These are phyloP conservation scores for Somion occarium DNA, from an alignment of 1,284 basidiomycete genomes.

Conservation along the genomic window DNA sequence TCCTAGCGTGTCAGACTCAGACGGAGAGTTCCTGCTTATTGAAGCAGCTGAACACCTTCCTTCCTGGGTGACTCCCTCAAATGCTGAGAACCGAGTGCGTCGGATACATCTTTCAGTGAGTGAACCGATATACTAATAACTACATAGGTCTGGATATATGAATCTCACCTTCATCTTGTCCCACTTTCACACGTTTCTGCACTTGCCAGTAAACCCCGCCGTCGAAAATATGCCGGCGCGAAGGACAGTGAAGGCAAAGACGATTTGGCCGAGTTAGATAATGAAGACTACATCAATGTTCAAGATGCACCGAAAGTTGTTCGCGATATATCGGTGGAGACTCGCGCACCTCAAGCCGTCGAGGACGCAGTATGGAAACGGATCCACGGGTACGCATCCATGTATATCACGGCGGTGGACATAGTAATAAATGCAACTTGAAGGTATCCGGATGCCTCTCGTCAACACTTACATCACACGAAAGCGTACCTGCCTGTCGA, in stretches of 20 bases:
- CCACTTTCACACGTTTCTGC: slow-evolving; percentile 73
- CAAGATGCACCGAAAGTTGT: slow-evolving; percentile 68
- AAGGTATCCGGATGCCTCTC: slow-evolving; percentile 69
- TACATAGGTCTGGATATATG: slow-evolving; percentile 84
- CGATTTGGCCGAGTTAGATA: slow-evolving; percentile 34
- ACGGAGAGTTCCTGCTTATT: slow-evolving; percentile 95
- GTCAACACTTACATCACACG: slow-evolving; percentile 74
- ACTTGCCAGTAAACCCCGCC: slow-evolving; percentile 48
- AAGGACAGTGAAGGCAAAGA: slow-evolving; percentile 48
- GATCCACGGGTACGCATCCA: slow-evolving; percentile 52
- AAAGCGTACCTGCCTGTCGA: slow-evolving; percentile 79
- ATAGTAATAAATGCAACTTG: no score
- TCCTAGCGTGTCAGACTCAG: slow-evolving; percentile 76
- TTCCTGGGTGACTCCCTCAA: slow-evolving; percentile 87
- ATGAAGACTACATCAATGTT: slow-evolving; percentile 51
- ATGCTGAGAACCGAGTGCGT: slow-evolving; percentile 88
- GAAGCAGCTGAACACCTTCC: slow-evolving; percentile 93
- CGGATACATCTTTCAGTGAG: slow-evolving; percentile 14
- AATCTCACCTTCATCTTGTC: slow-evolving; percentile 80
- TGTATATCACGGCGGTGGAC: slow-evolving; percentile 9
- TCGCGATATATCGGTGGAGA: slow-evolving; percentile 45
- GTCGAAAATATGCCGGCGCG: slow-evolving; percentile 36
- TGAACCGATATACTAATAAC: not conserved
- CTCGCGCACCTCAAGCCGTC: slow-evolving; percentile 54
- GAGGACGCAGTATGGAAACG: slow-evolving; percentile 65